These are phyloP conservation scores for Carpinus viminea DNA, from an alignment of 306 rosid genomes.

Conservation along the genomic window DNA sequence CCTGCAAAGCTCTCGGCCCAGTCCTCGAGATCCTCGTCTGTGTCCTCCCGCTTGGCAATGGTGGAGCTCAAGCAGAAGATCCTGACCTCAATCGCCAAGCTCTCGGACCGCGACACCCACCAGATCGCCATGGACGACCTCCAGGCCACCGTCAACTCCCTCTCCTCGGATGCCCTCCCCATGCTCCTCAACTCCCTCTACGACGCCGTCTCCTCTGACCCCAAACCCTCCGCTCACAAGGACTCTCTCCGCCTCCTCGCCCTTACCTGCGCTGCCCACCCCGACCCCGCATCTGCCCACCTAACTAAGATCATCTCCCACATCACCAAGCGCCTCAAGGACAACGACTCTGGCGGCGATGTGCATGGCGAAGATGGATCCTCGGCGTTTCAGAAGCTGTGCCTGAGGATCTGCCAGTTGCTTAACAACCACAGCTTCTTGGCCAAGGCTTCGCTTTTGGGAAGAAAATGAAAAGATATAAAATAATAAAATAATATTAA, in stretches of 20 bases:
- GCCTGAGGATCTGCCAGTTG: constrained; percentile 90
- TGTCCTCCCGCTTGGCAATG: constrained; percentile 81
- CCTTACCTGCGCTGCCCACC: constrained; percentile 58
- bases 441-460: constrained; percentile 75
- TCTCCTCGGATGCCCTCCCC: constrained; percentile 70
- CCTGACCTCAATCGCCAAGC: constrained; percentile 83
- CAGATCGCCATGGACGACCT: constrained; percentile 93
- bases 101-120: constrained; percentile 90
- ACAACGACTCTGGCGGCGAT: constrained; percentile 72
- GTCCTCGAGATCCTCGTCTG: constrained; percentile 53
- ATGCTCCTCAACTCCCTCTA: constrained; percentile 85
- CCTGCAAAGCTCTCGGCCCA: constrained; percentile 49
- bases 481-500: too few species aligned
- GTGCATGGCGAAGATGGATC: constrained; percentile 78
- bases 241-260: constrained; percentile 78
- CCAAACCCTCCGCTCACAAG: constrained; percentile 76
- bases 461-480: too few species aligned
- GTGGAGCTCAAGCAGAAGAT: constrained; percentile 88
- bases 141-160: constrained; percentile 59
- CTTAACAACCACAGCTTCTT: constrained; percentile 75
- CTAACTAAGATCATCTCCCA: constrained; percentile 68
- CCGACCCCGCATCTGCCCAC: constrained; percentile 63
- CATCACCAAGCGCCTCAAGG: constrained; percentile 72
- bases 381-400: constrained; percentile 75
- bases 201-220: constrained; percentile 71